Base-by-base conservation (phyloP, 352 stramenopile species). In the Pythium folliculosum region DNA sequence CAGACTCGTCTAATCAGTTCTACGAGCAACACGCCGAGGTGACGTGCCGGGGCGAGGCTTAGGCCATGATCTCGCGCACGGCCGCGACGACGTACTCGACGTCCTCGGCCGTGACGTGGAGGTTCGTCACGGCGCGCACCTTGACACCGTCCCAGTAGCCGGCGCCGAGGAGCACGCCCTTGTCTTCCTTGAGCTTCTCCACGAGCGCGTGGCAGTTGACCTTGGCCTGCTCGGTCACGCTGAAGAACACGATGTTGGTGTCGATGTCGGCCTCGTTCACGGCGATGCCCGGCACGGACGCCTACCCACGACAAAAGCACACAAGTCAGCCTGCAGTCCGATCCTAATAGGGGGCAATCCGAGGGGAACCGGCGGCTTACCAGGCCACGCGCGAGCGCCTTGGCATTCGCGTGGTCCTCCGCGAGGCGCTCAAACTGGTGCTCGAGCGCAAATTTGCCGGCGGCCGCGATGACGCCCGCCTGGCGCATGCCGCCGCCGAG, bases 401-500 rank as follows among this genome's bases (percentile, higher is more conserved):
- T 81, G 30, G 90, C 90, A 38, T 94, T 93, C 27, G 62, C 69
- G 71, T 97, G 90, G 71, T 97, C 91, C 23, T 92, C 80, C 0
- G 68, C 82, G 9, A 97, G 83, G 17, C 84, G 85, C 19, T 92
- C 81, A 48, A 92, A 89, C 55, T 91, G 97, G 80, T 92, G 87
- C 51, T 93, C 81, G 16, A 99, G 73, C 12, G 94, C 94, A 69
- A 94, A 94, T 51, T 98, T 77, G 13, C 92, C 96, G 47, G 96
- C 96, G 0, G 94, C 84, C 10, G 96, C 96, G 55, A 99, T 86
- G 25, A 99, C 72, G 38, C 97, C 97, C 1, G 81, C 84, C 74
- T 99, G 97, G 22, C 97, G 90, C 97, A 99, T 99, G 7, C 97
- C 97, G 43, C 97, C 97, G 14, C 97, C 97, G 16, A 99, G 86